A percentile compares a stretch with the other conserved stretches of the same genome.
phyloP scores from a whole-genome alignment of 768 basidiomycete genomes.

The Auriculariales sp. region DNA sequence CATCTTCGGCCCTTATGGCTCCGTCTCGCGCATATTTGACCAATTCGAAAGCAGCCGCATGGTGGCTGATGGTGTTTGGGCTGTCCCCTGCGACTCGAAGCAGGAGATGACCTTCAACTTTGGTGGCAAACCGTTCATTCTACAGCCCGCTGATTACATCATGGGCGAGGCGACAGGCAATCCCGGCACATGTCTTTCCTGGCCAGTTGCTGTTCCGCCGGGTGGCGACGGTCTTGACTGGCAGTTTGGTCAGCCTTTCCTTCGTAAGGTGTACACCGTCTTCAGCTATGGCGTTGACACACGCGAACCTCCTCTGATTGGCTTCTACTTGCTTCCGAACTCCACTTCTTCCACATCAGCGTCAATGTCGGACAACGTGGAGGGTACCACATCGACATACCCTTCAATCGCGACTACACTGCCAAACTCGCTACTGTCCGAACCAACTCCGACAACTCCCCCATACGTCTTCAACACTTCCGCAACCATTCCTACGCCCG shows the following conservation, averaged over 20 bases:
- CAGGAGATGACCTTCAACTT: slow-evolving; percentile 51
- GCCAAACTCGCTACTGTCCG: slow-evolving; percentile 55
- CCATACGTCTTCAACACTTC: slow-evolving; percentile 59
- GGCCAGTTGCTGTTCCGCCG: slow-evolving; percentile 55
- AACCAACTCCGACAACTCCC: slow-evolving; percentile 48
- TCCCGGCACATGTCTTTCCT: slow-evolving; percentile 55
- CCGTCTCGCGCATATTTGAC: slow-evolving; percentile 49
- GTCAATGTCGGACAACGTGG: neutral
- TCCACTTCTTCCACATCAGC: neutral
- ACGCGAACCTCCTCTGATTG: slow-evolving; percentile 64
- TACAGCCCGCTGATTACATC: slow-evolving; percentile 65
- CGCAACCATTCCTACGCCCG: slow-evolving; percentile 21
- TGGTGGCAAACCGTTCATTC: slow-evolving; percentile 43
- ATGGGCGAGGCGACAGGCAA: slow-evolving; percentile 54
- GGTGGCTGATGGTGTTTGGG: slow-evolving; percentile 58
- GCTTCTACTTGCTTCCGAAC: slow-evolving; percentile 43
- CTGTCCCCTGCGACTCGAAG: slow-evolving; percentile 50
- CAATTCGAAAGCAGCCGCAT: slow-evolving; percentile 50
- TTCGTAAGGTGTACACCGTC: slow-evolving; percentile 64
- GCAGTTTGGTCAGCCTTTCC: slow-evolving; percentile 64
- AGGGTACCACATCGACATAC: neutral
- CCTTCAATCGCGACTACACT: slow-evolving; percentile 50
- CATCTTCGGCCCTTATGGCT: slow-evolving; percentile 64
- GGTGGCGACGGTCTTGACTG: slow-evolving; percentile 67
- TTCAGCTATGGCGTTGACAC: slow-evolving; percentile 67